A percentile compares a stretch with the other conserved stretches of the same genome.
phyloP scores from a whole-genome alignment of 495 filamentous ascomycete species.

The Aspergillus egyptiacus region DNA sequence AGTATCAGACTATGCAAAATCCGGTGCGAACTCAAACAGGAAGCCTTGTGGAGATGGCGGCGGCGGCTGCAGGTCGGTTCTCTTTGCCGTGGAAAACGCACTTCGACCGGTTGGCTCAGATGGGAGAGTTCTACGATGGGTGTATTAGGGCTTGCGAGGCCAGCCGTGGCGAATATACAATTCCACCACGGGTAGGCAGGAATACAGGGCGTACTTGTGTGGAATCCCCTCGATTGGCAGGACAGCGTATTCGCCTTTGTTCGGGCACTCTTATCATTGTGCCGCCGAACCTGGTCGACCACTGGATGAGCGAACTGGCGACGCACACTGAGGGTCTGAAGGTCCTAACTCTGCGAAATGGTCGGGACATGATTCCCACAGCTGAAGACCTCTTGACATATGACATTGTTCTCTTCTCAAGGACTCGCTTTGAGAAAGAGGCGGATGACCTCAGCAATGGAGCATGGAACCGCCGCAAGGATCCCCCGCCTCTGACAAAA shows the following conservation, averaged over 20 bases:
- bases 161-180: slow-evolving; percentile 48
- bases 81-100: slow-evolving; percentile 63
- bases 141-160: slow-evolving; percentile 53
- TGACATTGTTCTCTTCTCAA: slow-evolving; percentile 77
- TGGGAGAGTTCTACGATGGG: slow-evolving; percentile 32
- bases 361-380: slow-evolving; percentile 52
- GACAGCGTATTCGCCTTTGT: slow-evolving; percentile 55
- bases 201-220: slow-evolving; percentile 37
- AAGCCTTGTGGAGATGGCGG: slow-evolving; percentile 64
- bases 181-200: slow-evolving; percentile 44
- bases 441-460: slow-evolving; percentile 31
- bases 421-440: slow-evolving; percentile 63
- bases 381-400: slow-evolving; percentile 55
- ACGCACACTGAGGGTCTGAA: slow-evolving; percentile 67
- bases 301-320: slow-evolving; percentile 54
- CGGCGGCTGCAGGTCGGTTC: slow-evolving; percentile 56
- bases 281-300: slow-evolving; percentile 46
- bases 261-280: slow-evolving; percentile 56
- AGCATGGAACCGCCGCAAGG: slow-evolving; percentile 26
- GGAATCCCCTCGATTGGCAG: slow-evolving; percentile 33
- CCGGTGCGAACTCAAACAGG: slow-evolving; percentile 41
- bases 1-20: slow-evolving; percentile 46
- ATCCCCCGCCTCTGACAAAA: slow-evolving; percentile 54
- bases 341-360: slow-evolving; percentile 50
- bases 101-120: slow-evolving; percentile 39